Base-by-base conservation (phyloP, 2,329 filamentous ascomycete genomes). In the Fusarium anguioides region DNA sequence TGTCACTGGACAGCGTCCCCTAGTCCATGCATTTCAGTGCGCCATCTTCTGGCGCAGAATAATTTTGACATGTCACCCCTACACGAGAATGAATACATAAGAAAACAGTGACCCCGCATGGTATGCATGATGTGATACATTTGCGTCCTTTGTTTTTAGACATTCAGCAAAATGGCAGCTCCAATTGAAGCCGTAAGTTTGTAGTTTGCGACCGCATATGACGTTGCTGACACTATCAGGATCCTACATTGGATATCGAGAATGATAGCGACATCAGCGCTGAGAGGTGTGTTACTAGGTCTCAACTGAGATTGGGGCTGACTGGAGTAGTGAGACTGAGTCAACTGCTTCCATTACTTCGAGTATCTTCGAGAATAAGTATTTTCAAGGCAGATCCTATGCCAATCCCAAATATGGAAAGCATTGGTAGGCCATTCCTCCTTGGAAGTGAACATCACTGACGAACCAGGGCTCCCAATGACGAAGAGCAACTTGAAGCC, bases 391-490 rank as follows among this genome's bases (percentile, higher is more conserved):
- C 2, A 45, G 70, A 27, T 18, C 55, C 5, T 72, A 72, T 24
- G 70, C 70, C 1, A 72, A 72, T 14, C 70, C 70, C 0, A 72
- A 72, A 39, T 72, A 72, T 59, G 70, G 70, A n/a, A 63, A 39
- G n/a, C 66, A 70, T 39, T 72, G 70, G 70, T 68, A 45, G 11
- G 37, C 1, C 1, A 6, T 3, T 3, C n/a, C 4, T 39, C 5
- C 18, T 15, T 3, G 0, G 5, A 2, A 27, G 4, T 14, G 6
- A 9, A 11, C 8, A 1, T n/a, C 12, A 6, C 53, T 68, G 1
- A 68, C 10, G 3, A 6, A 6, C 1, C 2, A 72, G 70, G 70
- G 70, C 70, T 0, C 69, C 70, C 0, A 72, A 72, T 10, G 70
- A 72, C 8, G 70, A 72, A 8, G 46, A 56, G 6, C 70, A 72